phyloP scores from a whole-genome alignment of 2,329 filamentous ascomycete species.

The Ilyonectria mors-panacis region DNA sequence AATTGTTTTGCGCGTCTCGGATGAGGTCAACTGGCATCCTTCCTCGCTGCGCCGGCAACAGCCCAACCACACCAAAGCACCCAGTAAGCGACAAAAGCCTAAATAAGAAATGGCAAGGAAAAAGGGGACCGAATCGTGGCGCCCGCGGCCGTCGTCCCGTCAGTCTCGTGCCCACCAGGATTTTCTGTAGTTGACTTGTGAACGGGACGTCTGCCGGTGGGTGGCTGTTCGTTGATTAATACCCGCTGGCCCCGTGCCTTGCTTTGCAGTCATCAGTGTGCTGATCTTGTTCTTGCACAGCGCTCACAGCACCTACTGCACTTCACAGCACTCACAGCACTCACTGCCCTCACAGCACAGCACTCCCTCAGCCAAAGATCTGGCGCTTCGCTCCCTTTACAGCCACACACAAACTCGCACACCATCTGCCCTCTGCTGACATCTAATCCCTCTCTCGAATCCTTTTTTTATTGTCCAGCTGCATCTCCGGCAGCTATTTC shows the following conservation, averaged over 20 bases:
- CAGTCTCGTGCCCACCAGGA: conserved; percentile 27
- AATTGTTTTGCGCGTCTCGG: conserved; percentile 7
- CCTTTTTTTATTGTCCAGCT: conserved; percentile 31
- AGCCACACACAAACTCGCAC: conserved; percentile 30
- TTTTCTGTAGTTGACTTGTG: conserved; percentile 2
- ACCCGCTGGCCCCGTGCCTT: conserved; percentile 25
- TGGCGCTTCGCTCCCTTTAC: conserved; percentile 25
- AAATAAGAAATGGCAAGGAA: not conserved
- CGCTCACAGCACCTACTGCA: not conserved
- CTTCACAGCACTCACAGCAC: too few species aligned
- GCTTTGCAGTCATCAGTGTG: conserved; percentile 1
- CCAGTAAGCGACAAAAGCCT: not conserved
- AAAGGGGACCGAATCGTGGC: conserved; percentile 10
- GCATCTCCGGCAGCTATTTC: conserved; percentile 7
- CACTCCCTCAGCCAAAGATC: conserved; percentile 10
- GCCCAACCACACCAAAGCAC: not conserved
- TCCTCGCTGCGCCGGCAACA: not conserved
- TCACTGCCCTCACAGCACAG: not conserved
- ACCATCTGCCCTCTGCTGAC: conserved; percentile 22
- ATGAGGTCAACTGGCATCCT: not conserved
- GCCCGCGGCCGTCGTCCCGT: conserved; percentile 14
- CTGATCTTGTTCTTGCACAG: conserved; percentile 18
- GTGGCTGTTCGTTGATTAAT: conserved; percentile 23
- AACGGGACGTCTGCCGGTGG: not conserved
- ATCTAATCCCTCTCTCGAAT: conserved; percentile 12